Percentiles rank a stretch among this genome's conserved stretches.
Conservation (phyloP, 306 rosid species). For the Castanea crenata region DNA sequence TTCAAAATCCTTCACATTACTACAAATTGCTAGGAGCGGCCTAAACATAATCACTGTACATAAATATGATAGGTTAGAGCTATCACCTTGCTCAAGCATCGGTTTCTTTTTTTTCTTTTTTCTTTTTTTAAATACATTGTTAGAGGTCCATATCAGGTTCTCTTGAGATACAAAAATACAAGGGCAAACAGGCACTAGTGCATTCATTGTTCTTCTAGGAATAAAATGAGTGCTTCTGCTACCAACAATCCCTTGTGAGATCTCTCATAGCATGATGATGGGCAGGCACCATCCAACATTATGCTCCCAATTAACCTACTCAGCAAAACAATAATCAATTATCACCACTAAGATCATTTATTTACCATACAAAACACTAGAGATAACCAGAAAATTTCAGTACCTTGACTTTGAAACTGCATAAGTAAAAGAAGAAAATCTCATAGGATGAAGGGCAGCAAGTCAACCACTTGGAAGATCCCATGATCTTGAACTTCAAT, state of each 20-base stretch:
- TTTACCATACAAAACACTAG: background rate
- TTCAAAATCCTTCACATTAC: background rate
- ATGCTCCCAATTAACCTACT: slow-evolving; percentile 2
- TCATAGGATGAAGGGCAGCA: background rate
- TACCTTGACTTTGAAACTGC: slow-evolving; percentile 18
- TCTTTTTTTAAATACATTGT: background rate
- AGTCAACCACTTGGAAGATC: background rate
- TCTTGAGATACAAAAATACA: background rate
- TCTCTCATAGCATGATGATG: slow-evolving; percentile 4
- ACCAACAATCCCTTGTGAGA: background rate
- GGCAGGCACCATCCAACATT: background rate
- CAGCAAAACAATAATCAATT: background rate
- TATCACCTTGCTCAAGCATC: background rate
- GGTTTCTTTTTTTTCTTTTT: no score
- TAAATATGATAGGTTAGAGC: background rate
- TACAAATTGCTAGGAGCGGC: background rate
- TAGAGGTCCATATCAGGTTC: background rate
- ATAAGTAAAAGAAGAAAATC: background rate
- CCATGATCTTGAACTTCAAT: background rate
- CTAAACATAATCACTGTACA: background rate
- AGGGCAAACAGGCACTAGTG: background rate
- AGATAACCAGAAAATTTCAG: background rate
- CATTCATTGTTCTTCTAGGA: background rate
- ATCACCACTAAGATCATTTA: background rate
- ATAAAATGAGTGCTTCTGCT: background rate